Evolutionary conservation across 1,139 yeast genomes (phyloP), one percentile per base, ranked within the genome.

Genomic region (Candida sp.): DNA sequence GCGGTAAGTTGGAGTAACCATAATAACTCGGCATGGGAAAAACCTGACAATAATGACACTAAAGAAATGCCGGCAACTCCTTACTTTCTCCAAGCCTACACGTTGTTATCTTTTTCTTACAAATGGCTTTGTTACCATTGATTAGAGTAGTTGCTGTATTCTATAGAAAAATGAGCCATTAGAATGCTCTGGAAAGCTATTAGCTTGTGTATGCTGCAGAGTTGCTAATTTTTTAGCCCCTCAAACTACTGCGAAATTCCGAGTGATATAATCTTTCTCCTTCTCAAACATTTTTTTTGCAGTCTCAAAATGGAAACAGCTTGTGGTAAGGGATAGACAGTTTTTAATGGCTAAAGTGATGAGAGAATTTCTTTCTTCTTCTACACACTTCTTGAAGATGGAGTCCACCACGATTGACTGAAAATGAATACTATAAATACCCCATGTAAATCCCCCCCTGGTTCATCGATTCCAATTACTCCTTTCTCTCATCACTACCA

Each of bases 361-460:
- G 35, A 9, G 11, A 1, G 35, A 33, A 33, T 17, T 35, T 35
- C 39, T 35, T 35, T 35, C 22, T 9, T 11, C 17, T 35, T 35
- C 39, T 17, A 12, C 23, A 35, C 2, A 12, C 4, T 35, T 35
- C 39, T 17, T n/a, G 22, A 26, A 8, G 12, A 42, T 8, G 3
- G 5, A 11, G 17, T 9, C 35, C 12, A 33, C n/a, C n/a, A 7
- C 67, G 2, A 2, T 17, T 17, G 17, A 17, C 17, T 17, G 2
- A 17, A 17, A 17, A 17, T 2, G 17, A 17, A 17, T 17, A 17
- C 17, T 17, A 17, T 17, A 17, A 17, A 17, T 17, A 17, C 2
- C 17, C 17, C 17, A 17, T 17, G 17, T 17, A 17, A 17, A 17
- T 17, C 17, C 17, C 17, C n/a, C 17, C 17, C 2, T 17, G 17